These are phyloP conservation scores for Lasiodiplodia sp. DNA, from an alignment of 2,329 filamentous ascomycete species.

Conservation along the genomic window DNA sequence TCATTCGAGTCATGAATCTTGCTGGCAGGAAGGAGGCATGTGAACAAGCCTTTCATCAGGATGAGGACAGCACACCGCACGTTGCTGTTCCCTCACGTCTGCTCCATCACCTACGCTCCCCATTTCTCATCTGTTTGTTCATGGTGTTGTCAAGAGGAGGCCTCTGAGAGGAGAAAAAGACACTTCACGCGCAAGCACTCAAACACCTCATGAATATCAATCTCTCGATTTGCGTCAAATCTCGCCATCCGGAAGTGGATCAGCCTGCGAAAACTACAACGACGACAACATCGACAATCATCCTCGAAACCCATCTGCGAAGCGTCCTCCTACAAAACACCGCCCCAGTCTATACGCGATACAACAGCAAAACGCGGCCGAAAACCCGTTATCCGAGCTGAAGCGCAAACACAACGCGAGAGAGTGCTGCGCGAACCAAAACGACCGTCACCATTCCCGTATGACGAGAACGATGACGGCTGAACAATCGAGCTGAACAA, in stretches of 20 bases:
- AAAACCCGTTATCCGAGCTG: neutral
- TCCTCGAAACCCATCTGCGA: neutral
- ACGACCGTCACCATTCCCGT: neutral
- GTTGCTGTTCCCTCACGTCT: neutral
- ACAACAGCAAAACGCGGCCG: slow-evolving; percentile 1
- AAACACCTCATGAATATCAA: neutral
- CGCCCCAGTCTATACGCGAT: neutral
- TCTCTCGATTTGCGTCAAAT: slow-evolving; percentile 13
- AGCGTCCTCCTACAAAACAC: slow-evolving; percentile 1
- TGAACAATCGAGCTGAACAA: slow-evolving; percentile 8
- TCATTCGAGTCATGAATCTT: neutral
- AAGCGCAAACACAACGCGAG: neutral
- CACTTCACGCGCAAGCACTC: neutral
- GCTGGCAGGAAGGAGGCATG: neutral
- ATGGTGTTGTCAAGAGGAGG: neutral
- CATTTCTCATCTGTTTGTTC: neutral
- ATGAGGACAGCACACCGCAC: neutral
- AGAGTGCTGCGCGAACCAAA: neutral
- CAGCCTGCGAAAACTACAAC: neutral
- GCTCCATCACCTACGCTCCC: neutral
- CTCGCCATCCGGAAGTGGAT: neutral
- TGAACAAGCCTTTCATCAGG: neutral
- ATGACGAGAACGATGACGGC: neutral
- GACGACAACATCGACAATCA: neutral
- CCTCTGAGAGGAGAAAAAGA: neutral